These are phyloP conservation scores for Boletales sp. DNA, from an alignment of 768 basidiomycete species.

Conservation along the genomic window DNA sequence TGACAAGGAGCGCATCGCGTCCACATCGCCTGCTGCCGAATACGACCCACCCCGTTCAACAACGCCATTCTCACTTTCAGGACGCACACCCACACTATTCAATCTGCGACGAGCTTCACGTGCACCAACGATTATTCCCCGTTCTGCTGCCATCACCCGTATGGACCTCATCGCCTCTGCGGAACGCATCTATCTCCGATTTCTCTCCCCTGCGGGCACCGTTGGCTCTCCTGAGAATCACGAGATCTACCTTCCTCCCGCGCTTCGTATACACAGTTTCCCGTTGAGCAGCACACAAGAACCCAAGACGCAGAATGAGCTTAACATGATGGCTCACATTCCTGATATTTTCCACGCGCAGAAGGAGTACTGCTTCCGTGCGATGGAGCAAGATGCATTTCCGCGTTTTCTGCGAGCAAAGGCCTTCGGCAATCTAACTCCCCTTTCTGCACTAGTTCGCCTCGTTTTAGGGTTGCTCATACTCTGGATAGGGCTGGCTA, in stretches of 20 bases:
- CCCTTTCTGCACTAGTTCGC: slow-evolving; percentile 82
- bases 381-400: slow-evolving; percentile 94
- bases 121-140: slow-evolving; percentile 91
- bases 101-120: slow-evolving; percentile 74
- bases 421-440: slow-evolving; percentile 97
- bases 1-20: slow-evolving; percentile 39
- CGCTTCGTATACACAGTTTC: slow-evolving; percentile 88
- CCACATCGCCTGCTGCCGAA: slow-evolving; percentile 45
- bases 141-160: slow-evolving; percentile 86
- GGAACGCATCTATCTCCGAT: slow-evolving; percentile 93
- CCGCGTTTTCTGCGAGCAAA: slow-evolving; percentile 93
- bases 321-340: slow-evolving; percentile 77
- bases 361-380: slow-evolving; percentile 95
- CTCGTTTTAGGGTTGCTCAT: slow-evolving; percentile 80
- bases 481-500: slow-evolving; percentile 93
- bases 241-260: slow-evolving; percentile 95
- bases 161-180: slow-evolving; percentile 88
- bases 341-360: slow-evolving; percentile 97
- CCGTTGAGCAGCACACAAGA: slow-evolving; percentile 74
- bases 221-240: slow-evolving; percentile 85
- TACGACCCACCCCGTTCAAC: slow-evolving; percentile 59
- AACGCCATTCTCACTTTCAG: slow-evolving; percentile 76
- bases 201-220: slow-evolving; percentile 78
- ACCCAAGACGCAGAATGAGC: slow-evolving; percentile 63
- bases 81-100: slow-evolving; percentile 75